Evolutionary conservation across 805 yeast species (phyloP), one percentile per base, ranked within the genome.

Genomic region (Danielia reshetovae): DNA sequence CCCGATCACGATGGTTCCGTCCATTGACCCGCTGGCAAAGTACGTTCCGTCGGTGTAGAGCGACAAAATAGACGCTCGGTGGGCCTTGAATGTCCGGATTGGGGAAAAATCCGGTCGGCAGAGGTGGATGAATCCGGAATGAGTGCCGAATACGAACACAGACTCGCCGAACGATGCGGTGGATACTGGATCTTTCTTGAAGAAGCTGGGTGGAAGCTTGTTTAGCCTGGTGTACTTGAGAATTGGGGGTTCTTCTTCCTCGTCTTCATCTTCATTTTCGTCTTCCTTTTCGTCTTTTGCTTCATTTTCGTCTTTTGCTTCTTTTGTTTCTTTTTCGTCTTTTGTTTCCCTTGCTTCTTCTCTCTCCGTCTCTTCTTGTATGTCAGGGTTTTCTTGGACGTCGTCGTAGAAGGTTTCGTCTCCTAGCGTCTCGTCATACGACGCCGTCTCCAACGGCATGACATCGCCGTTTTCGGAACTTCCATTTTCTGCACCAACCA

Each of bases 21-120:
- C 98, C 66, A 90, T 81, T 0, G 97, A 87, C 0, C 89, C 96
- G 0, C 95, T 80, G 0, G 93, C 94, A 40, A 93, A 77, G 49
- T 72, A 77, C 7, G 59, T 59, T 0, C 94, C 93, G 51, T 86
- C 94, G 2, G 83, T 70, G 35, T 79, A 75, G 0, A 87, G 68
- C 0, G 86, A 75, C 27, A 89, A 60, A 2, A 93, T 75, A 0
- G 96, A 86, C 0, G 97, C 88, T 30, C 85, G 70, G 51, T 94
- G 96, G 1, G 90, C 88, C 46, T 86, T 76, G 40, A 85, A 72
- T 0, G 96, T 81, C 24, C 95, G 69, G 1, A 88, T 62, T 0
- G 81, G 58, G 5, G 71, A 60, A 43, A 83, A 71, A 24, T 78
- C 77, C 0, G 86, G 70, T 7, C 66, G 65, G 1, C 85, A 72